These are phyloP conservation scores for Rhynchospora tenuis DNA, from an alignment of 176 grass and related monocot species.

Conservation along the genomic window DNA sequence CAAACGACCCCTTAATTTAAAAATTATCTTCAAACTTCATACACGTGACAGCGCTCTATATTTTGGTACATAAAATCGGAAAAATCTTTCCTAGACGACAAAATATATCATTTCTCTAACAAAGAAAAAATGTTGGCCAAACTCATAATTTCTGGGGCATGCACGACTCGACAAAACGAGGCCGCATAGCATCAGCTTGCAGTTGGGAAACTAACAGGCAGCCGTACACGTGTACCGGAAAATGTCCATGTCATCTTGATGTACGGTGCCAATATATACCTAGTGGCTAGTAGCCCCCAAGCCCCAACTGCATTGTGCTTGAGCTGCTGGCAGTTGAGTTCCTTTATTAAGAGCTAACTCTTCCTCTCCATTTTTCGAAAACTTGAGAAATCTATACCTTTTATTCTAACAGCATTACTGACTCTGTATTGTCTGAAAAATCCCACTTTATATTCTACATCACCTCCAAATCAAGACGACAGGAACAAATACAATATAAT, in stretches of 20 bases:
- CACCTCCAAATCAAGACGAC: neutral
- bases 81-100: no score
- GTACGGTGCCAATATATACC: constrained; percentile 1
- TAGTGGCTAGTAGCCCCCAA: no score
- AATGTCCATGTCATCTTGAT: neutral
- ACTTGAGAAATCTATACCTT: neutral
- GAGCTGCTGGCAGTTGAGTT: constrained; percentile 21
- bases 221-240: neutral
- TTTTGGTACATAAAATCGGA: no score
- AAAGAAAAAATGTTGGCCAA: neutral
- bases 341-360: neutral
- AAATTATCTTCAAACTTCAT: no score
- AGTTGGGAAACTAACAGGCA: neutral
- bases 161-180: neutral
- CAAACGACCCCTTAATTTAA: no score
- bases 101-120: no score
- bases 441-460: no score
- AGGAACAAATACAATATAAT: neutral
- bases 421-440: neutral
- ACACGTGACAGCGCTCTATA: no score
- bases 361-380: neutral
- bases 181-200: neutral
- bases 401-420: no score
- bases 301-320: neutral
- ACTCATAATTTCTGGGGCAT: neutral